Conservation (phyloP, 176 grass and related monocot genomes). For the Olyra latifolia region DNA sequence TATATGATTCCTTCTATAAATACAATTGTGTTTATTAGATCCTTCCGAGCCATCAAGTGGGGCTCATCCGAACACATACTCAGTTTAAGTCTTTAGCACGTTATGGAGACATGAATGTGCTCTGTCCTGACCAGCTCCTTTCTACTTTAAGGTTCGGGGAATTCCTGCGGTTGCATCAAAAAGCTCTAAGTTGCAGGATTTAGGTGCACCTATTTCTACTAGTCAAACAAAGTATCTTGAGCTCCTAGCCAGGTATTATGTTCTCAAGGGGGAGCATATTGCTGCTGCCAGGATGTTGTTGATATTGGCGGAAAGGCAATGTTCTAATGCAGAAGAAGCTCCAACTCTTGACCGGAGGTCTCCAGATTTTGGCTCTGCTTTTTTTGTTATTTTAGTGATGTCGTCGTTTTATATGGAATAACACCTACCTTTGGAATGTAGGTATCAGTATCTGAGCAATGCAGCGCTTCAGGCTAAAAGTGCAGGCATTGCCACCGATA, state of each 20-base stretch:
- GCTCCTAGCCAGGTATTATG: conserved; percentile 84
- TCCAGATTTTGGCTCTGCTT: conserved; percentile 30
- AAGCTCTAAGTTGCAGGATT: conserved; percentile 41
- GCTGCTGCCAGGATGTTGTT: conserved; percentile 79
- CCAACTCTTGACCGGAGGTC: conserved; percentile 85
- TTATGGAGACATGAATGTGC: neutral
- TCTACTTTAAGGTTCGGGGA: conserved; percentile 42
- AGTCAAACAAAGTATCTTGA: conserved; percentile 78
- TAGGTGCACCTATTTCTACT: conserved; percentile 47
- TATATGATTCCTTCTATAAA: conserved; percentile 15
- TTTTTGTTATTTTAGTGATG: conserved; percentile 29
- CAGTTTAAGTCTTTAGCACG: neutral
- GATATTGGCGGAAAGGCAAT: conserved; percentile 86
- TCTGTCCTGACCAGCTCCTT: conserved; percentile 17
- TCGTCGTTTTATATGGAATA: conserved; percentile 6
- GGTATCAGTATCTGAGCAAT: conserved; percentile 89
- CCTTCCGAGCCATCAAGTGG: conserved; percentile 18
- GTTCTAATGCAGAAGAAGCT: conserved; percentile 65
- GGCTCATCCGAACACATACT: neutral
- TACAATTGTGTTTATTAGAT: conserved; percentile 24
- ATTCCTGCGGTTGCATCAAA: conserved; percentile 41
- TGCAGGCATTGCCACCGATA: conserved; percentile 52
- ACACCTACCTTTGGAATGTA: conserved; percentile 49
- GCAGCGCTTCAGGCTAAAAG: conserved; percentile 91
- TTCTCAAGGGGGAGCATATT: conserved; percentile 82